Percentiles rank a stretch among this genome's conserved stretches.
phyloP scores from a whole-genome alignment of 208 protist species.

The Tritrichomonas musculus region DNA sequence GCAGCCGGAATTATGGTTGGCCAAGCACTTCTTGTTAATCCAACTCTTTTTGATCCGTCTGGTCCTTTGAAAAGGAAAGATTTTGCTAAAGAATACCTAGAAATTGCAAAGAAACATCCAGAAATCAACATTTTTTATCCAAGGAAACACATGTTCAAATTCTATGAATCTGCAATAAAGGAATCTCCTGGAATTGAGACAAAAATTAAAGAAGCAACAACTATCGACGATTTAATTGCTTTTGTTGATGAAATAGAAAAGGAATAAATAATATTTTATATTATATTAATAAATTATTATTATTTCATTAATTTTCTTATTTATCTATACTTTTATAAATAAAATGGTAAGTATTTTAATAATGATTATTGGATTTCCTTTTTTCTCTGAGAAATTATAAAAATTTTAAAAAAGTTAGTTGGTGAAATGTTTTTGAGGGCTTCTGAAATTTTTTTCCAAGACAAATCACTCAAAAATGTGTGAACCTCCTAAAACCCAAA shows the following conservation, averaged over 20 bases:
- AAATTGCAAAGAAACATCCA: not conserved
- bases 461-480: no score
- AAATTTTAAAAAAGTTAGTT: no score
- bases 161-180: not conserved
- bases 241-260: not conserved
- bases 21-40: conserved; percentile 28
- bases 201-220: not conserved
- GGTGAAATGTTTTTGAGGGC: no score
- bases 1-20: conserved; percentile 25
- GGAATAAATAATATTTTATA: no score
- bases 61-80: not conserved
- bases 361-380: no score
- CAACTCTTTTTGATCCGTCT: not conserved
- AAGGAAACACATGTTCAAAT: not conserved
- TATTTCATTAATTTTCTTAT: no score
- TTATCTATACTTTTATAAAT: no score
- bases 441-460: no score
- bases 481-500: no score
- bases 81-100: not conserved
- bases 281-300: no score
- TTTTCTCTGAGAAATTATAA: no score
- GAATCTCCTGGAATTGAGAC: not conserved
- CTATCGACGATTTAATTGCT: not conserved
- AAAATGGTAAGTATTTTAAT: no score
- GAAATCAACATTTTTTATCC: not conserved